A percentile compares a stretch with the other conserved stretches of the same genome.
Evolutionary conservation across 345 rosid genomes (phyloP).

Genomic region (Erucastrum elatum): DNA sequence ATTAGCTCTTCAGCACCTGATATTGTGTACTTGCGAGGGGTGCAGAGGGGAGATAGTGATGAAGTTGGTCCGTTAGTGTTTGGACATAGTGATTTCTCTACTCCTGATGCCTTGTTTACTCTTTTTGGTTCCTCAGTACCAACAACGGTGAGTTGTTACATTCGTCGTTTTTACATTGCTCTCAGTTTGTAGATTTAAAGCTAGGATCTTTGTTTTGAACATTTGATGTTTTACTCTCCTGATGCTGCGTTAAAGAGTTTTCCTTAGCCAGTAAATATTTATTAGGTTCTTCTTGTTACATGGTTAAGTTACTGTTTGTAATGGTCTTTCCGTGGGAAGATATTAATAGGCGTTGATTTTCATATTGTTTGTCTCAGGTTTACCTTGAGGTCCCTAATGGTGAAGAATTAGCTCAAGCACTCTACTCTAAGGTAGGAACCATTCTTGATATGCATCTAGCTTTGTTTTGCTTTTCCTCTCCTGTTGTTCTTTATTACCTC

Average conservation of each 20-base stretch:
- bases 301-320: neutral
- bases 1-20: constrained; percentile 61
- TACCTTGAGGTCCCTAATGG: constrained; percentile 82
- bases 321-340: neutral
- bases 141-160: constrained; percentile 60
- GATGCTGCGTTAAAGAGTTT: neutral
- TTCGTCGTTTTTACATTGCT: constrained; percentile 12
- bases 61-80: constrained; percentile 67
- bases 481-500: neutral
- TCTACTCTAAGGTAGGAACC: constrained; percentile 65
- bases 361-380: constrained; percentile 51
- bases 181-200: constrained; percentile 3
- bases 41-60: constrained; percentile 58
- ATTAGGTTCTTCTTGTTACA: neutral
- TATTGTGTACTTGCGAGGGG: constrained; percentile 87
- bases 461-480: neutral
- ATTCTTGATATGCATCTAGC: constrained; percentile 14
- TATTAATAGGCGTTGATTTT: constrained; percentile 6
- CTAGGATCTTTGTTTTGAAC: neutral
- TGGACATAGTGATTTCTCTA: constrained; percentile 67
- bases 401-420: constrained; percentile 81
- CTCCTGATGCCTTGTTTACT: constrained; percentile 67
- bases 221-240: neutral
- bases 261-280: neutral
- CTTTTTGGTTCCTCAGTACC: constrained; percentile 79